Conservation (phyloP, 2,329 filamentous ascomycete species). For the Exophiala dermatitidis region DNA sequence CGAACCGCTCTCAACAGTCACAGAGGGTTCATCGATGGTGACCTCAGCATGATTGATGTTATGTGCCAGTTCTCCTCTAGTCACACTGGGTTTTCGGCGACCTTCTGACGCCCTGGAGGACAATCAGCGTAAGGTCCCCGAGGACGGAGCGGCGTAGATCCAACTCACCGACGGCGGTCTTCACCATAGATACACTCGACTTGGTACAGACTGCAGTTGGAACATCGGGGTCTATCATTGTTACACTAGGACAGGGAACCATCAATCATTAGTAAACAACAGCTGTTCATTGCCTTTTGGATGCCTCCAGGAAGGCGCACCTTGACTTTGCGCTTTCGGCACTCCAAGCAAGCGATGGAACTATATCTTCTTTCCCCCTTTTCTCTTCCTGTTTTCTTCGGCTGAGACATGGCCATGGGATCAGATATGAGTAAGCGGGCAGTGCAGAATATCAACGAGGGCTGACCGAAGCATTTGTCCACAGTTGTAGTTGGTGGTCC, state of each 20-base stretch:
- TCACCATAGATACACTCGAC: slow-evolving; percentile 6
- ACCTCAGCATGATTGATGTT: neutral
- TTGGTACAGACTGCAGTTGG: slow-evolving; percentile 8
- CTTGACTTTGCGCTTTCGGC: slow-evolving; percentile 5
- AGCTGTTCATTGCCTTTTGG: neutral
- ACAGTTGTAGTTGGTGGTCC: neutral
- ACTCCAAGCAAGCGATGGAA: slow-evolving; percentile 6
- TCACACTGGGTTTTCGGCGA: neutral
- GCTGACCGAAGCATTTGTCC: too few species aligned
- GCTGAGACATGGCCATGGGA: neutral
- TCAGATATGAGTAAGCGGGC: neutral
- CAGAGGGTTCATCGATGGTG: neutral
- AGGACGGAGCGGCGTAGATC: neutral
- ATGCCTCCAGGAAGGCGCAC: neutral
- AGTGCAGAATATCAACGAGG: too few species aligned
- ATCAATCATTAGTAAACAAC: neutral
- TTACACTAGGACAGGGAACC: neutral
- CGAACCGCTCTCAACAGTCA: neutral
- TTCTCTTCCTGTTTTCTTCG: neutral
- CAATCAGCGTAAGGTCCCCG: neutral
- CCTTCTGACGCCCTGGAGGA: neutral
- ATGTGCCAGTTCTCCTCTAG: neutral
- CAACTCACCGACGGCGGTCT: slow-evolving; percentile 2
- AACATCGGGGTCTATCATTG: slow-evolving; percentile 6
- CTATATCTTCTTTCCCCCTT: slow-evolving; percentile 4